Base-by-base conservation (phyloP, 495 filamentous ascomycete species). In the Tuber magnatum region DNA sequence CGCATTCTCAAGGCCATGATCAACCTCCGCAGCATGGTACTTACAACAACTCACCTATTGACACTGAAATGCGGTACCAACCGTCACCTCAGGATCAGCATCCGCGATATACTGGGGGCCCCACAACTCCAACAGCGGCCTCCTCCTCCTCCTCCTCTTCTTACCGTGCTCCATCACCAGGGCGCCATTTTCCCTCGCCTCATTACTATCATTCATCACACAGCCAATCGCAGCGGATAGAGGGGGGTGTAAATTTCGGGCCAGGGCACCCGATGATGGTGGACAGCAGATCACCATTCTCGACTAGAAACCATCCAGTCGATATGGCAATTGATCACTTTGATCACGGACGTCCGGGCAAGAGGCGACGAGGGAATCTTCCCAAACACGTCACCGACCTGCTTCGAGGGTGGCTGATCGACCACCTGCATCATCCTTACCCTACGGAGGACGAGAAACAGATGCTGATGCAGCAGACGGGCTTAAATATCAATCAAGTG, bases 391-490 rank as follows among this genome's bases (percentile, higher is more conserved):
- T 92, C 0, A 97, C 93, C 0, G 91, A 93, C 83, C 90, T 91
- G 73, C 86, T 97, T 56, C 88, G 91, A n/a, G 85, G 87, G 22
- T 97, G 93, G 93, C 93, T 95, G 75, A 82, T 89, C 69, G 87
- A 87, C 35, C 92, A 97, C 84, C 83, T 94, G 7, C 85, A 89
- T 42, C 93, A 94, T 81, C 93, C 93, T 0, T 97, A 97, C 80
- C 93, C 93, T 9, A 93, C 89, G 44, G 93, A 97, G 81, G 93
- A 96, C 71, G 92, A 97, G 84, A 97, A 97, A 85, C 90, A 93
- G 80, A 87, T 90, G 79, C 86, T 97, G 68, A 92, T 93, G 87
- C 86, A 86, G 40, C 84, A 88, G 73, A 97, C 93, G 1, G 89
- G 90, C 0, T 86, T 97, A 22, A 90, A 91, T 38, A 91, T 95